Conservation (phyloP, 2,329 filamentous ascomycete genomes). For the Calycina marina region DNA sequence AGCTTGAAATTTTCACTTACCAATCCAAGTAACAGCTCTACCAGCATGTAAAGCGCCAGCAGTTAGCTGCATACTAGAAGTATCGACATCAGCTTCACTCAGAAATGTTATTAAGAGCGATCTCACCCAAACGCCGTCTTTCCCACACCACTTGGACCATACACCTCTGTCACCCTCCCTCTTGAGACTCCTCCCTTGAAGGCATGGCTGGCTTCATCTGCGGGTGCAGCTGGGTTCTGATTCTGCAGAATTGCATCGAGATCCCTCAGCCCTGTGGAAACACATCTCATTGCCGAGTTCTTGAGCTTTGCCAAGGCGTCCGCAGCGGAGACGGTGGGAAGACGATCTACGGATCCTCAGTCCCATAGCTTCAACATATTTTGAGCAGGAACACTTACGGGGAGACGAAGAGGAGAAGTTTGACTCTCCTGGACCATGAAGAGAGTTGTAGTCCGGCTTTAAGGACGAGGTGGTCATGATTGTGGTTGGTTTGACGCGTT, state of each 20-base stretch:
- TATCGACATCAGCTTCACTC: too few relatives aligned
- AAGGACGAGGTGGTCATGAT: too few relatives aligned
- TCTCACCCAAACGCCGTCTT: slow-evolving; percentile 59
- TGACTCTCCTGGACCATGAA: slow-evolving; percentile 44
- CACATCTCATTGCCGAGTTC: slow-evolving; percentile 31
- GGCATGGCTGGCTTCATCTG: slow-evolving; percentile 8
- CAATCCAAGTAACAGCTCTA: slow-evolving; percentile 65
- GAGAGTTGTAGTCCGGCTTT: slow-evolving; percentile 43
- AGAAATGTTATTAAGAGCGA: background rate
- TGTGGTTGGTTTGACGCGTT: too few relatives aligned
- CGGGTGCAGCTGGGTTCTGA: slow-evolving; percentile 5
- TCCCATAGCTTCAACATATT: background rate
- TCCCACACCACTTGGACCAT: slow-evolving; percentile 73
- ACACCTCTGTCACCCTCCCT: slow-evolving; percentile 74
- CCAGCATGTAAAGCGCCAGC: slow-evolving; percentile 46
- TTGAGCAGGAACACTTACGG: slow-evolving; percentile 9
- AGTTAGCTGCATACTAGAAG: slow-evolving; percentile 52
- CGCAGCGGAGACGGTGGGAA: slow-evolving; percentile 64
- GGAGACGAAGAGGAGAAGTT: slow-evolving; percentile 33
- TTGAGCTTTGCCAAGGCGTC: slow-evolving; percentile 51
- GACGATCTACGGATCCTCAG: slow-evolving; percentile 41
- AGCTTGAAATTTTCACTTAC: too few relatives aligned
- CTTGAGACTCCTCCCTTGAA: slow-evolving; percentile 46
- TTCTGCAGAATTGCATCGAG: slow-evolving; percentile 36
- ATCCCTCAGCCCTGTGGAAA: slow-evolving; percentile 39